phyloP scores from a whole-genome alignment of 1,284 basidiomycete genomes.

The Cronartium quercuum region DNA sequence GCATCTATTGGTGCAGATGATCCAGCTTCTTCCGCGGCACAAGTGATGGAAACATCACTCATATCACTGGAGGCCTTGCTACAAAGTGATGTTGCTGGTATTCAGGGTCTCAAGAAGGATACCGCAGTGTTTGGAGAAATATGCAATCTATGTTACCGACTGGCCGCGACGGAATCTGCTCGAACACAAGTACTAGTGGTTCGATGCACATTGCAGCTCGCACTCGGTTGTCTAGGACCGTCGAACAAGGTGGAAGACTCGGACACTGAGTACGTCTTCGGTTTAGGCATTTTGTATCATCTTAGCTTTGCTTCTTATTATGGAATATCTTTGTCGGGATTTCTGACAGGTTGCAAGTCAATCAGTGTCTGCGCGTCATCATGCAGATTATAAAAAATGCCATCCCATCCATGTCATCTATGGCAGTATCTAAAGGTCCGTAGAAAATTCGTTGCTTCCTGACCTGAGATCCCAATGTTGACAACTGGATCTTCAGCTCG shows the following conservation, averaged over 20 bases:
- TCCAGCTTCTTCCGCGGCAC: conserved; percentile 47
- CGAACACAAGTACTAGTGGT: conserved; percentile 67
- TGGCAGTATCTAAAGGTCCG: conserved; percentile 48
- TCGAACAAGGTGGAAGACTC: conserved; percentile 2
- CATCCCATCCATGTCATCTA: conserved; percentile 53
- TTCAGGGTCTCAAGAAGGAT: conserved; percentile 74
- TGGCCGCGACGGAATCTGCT: conserved; percentile 78
- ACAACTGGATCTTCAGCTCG: conserved; percentile 2
- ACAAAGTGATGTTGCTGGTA: conserved; percentile 68
- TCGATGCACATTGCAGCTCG: conserved; percentile 54
- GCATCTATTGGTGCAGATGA: conserved; percentile 56
- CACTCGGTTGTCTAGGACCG: conserved; percentile 17
- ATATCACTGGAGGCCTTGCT: conserved; percentile 74
- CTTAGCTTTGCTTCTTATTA: background rate
- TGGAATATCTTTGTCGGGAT: conserved; percentile 41
- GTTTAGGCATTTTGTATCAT: background rate
- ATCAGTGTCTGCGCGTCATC: conserved; percentile 75
- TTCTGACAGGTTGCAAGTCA: conserved; percentile 48
- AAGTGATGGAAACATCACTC: conserved; percentile 44
- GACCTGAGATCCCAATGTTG: background rate
- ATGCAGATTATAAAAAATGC: conserved; percentile 69
- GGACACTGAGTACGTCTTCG: conserved; percentile 13
- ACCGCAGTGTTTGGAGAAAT: conserved; percentile 82
- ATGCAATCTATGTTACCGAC: conserved; percentile 75
- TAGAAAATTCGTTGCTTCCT: conserved; percentile 39